Percentiles rank a stretch among this genome's conserved stretches.
Evolutionary conservation across 805 yeast species (phyloP).

Genomic region (Spathaspora hagerdaliae): DNA sequence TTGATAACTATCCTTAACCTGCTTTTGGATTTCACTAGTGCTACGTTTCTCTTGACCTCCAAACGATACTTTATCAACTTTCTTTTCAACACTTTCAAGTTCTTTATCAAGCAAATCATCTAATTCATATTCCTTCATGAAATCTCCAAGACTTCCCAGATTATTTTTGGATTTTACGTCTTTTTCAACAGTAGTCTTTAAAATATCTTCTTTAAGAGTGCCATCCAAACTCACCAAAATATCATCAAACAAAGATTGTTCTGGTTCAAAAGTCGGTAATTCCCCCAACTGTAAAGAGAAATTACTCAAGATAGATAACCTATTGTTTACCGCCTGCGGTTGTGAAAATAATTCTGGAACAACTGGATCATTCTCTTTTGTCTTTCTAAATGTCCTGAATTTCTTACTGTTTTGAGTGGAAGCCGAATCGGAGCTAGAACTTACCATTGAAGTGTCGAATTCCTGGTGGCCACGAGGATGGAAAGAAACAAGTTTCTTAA

Average conservation of each 20-base stretch:
- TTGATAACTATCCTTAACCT: background rate
- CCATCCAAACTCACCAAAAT: conserved; percentile 24
- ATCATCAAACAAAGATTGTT: conserved; percentile 25
- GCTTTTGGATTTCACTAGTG: conserved; percentile 1
- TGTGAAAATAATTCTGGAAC: background rate
- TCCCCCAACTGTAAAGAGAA: conserved; percentile 5
- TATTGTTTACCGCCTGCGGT: conserved; percentile 1
- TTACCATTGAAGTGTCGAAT: background rate
- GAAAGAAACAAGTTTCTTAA: background rate
- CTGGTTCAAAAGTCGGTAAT: conserved; percentile 25
- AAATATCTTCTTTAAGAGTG: conserved; percentile 6
- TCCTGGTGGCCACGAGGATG: background rate
- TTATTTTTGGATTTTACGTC: background rate
- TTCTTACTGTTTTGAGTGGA: background rate
- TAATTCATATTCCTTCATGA: too few relatives aligned
- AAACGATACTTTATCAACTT: conserved; percentile 4
- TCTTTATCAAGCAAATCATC: background rate
- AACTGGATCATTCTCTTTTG: background rate
- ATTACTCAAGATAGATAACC: conserved; percentile 4
- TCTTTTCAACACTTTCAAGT: background rate
- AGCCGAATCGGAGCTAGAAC: background rate
- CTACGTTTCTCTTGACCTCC: background rate
- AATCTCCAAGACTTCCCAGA: too few relatives aligned
- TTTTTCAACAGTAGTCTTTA: too few relatives aligned
- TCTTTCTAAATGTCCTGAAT: background rate